These are phyloP conservation scores for Bruguiera hainesii DNA, from an alignment of 441 rosid species.

Conservation along the genomic window DNA sequence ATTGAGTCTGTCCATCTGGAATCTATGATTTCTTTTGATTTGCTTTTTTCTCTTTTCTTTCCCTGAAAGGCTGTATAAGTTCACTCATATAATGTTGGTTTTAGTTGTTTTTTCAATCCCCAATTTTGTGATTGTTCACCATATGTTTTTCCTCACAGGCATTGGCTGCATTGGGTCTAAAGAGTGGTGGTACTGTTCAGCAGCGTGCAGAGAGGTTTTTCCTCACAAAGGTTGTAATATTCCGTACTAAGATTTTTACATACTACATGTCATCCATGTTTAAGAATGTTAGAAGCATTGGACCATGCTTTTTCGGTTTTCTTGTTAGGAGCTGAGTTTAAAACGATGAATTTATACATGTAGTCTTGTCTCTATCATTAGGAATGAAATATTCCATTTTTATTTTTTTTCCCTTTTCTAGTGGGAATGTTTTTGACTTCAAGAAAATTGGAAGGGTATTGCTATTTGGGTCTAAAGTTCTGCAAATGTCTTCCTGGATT, in stretches of 20 bases:
- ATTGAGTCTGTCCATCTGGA: neutral
- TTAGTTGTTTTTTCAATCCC: neutral
- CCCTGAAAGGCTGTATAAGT: neutral
- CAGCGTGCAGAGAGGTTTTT: conserved; percentile 98
- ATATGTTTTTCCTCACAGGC: conserved; percentile 47
- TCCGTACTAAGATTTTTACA: neutral
- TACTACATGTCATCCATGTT: neutral
- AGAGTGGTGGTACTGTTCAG: conserved; percentile 89
- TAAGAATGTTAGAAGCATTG: neutral
- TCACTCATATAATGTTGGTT: neutral
- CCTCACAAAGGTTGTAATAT: conserved; percentile 67
- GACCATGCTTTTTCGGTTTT: too few species aligned
- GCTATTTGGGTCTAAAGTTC: too few species aligned
- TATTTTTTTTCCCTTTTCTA: too few species aligned
- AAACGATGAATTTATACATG: too few species aligned
- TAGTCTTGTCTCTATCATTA: too few species aligned
- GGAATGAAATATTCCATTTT: too few species aligned
- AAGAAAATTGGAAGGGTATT: too few species aligned
- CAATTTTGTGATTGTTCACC: neutral
- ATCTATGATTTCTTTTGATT: neutral
- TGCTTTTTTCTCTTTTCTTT: neutral
- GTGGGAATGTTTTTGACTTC: too few species aligned
- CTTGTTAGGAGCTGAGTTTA: too few species aligned
- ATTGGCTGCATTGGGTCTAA: conserved; percentile 82
- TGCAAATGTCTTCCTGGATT: too few species aligned